Base-by-base conservation (phyloP, 352 stramenopile genomes). In the Phytophthora pisi region DNA sequence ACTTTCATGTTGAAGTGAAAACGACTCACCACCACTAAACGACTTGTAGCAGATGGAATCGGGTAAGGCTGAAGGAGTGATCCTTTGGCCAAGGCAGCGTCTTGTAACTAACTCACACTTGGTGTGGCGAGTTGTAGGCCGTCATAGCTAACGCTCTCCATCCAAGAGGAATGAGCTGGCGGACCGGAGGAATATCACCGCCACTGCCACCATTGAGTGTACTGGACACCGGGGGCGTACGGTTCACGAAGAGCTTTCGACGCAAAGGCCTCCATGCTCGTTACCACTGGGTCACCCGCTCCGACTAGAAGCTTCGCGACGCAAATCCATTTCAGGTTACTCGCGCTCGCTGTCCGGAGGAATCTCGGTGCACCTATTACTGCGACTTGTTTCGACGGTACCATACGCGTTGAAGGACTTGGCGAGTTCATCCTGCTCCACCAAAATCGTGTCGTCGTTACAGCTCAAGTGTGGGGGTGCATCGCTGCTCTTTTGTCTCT, bases 371-470 rank as follows among this genome's bases (percentile, higher is more conserved):
- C 9, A 55, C 56, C 28, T 54, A 46, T 62, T 62, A 55, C 45
- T 55, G 26, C 55, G 9, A 2, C 20, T 50, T 15, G 6, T 47
- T 54, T n/a, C 45, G 45, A 20, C 18, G 28, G 9, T 26, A n/a
- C 38, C 15, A 50, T 30, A 50, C 43, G 43, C 43, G 43, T 50
- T 13, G 18, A 28, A 50, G 43, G n/a, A 28, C 9, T 15, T 26
- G 43, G 43, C 16, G 43, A 50, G 43, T 16, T 26, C 16, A 18
- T 50, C 16, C 43, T 45, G 42, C 42, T 60, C 28, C 57, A 51
- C 11, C 45, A 57, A 38, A 57, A 52, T 30, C 49, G 36, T 54
- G 62, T 34, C 13, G 15, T 64, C 31, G 28, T 54, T 61, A 31
- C 42, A 50, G 51, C 47, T 55, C 36, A 20, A 30, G 26, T 28